Evolutionary conservation across 1,284 basidiomycete species (phyloP).

Genomic region (Hymenochaete sp.): DNA sequence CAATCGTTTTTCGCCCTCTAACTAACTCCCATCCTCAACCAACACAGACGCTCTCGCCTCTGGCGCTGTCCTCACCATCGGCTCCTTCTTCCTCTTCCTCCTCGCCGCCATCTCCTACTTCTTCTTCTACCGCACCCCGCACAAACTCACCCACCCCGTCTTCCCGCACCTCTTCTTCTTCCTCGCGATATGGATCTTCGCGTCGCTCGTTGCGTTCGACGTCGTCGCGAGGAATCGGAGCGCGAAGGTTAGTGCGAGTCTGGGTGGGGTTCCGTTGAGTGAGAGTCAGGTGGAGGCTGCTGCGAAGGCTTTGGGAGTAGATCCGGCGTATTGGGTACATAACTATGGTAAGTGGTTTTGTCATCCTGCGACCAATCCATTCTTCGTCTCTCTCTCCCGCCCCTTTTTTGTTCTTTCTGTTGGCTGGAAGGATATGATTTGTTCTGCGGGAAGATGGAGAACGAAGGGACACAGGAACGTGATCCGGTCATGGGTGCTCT

Average conservation of each 20-base stretch:
- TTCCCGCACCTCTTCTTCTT: constrained; percentile 35
- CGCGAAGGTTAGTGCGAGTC: constrained; percentile 37
- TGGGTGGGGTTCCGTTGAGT: constrained; percentile 33
- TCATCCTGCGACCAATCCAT: too few relatives aligned
- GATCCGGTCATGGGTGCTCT: too few relatives aligned
- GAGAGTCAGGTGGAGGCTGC: constrained; percentile 31
- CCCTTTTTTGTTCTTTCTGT: neutral
- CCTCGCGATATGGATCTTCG: constrained; percentile 43
- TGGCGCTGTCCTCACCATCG: constrained; percentile 39
- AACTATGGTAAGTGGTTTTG: constrained; percentile 32
- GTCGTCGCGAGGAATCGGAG: constrained; percentile 41
- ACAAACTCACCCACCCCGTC: constrained; percentile 28
- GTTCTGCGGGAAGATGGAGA: too few relatives aligned
- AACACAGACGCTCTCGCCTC: constrained; percentile 35
- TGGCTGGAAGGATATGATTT: too few relatives aligned
- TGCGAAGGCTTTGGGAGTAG: constrained; percentile 33
- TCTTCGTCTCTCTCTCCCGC: neutral
- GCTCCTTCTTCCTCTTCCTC: constrained; percentile 34
- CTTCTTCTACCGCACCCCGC: constrained; percentile 24
- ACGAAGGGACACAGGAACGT: too few relatives aligned
- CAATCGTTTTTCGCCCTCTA: neutral
- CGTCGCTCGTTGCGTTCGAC: constrained; percentile 43
- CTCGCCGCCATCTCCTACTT: constrained; percentile 30
- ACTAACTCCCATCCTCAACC: neutral
- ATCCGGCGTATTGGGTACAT: constrained; percentile 39